Base-by-base conservation (phyloP, 306 rosid genomes). In the Nissolia schottii region DNA sequence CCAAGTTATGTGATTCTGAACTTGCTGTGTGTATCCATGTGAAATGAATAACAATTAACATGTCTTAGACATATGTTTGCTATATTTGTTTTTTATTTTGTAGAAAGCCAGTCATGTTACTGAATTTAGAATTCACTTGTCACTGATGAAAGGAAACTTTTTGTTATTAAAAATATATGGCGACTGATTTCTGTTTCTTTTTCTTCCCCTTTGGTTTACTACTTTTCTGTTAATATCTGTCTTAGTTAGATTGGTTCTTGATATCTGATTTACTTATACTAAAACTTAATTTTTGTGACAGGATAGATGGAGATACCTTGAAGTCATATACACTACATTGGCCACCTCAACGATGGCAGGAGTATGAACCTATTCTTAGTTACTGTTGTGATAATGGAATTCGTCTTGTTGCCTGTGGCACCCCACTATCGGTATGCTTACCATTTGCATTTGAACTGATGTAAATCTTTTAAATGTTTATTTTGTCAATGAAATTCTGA, bases 321-420 rank as follows among this genome's bases (percentile, higher is more conserved):
- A 91, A 87, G 76, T 70, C 83, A 49, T 79, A 74, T 41, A 65
- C 82, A 46, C 45, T 75, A 14, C 88, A 91, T 73, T 93, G 98
- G 98, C 86, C 98, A 1, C 86, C 88, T 23, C 77, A 85, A 72
- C 82, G 94, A 27, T 93, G 98, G 97, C 88, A 89, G 83, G 98
- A 93, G 65, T 93, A 91, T 69, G 97, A 91, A 78, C 98, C 98
- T 71, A 89, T 89, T 79, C 86, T 93, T 14, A 87, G 78, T 66
- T 93, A 82, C 80, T 91, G 96, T 72, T 85, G 84, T 24, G 97
- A 91, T 48, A 89, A 83, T 23, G 96, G 89, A 75, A 82, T 93
- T 74, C 83, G 20, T 51, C 84, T 93, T 43, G 85, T 93, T 46
- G 97, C 97, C 60, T 89, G 94, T 75, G 97, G 97, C 67, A 86